These are phyloP conservation scores for Nematodospora valgi DNA, from an alignment of 805 yeast genomes.

Conservation along the genomic window DNA sequence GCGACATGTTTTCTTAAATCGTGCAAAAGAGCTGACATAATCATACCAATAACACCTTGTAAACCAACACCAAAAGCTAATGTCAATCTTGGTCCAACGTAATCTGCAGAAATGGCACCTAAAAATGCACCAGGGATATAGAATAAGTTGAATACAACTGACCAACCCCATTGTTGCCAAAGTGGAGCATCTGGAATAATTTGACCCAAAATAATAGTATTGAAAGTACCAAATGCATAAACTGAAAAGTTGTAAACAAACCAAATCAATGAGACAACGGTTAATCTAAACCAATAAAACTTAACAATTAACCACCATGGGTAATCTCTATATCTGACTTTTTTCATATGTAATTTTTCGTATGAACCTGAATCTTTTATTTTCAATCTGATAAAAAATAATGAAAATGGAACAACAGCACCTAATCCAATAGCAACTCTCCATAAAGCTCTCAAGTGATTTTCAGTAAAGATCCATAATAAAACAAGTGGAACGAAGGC, in stretches of 20 bases:
- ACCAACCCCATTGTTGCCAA: conserved; percentile 86
- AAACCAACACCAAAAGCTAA: conserved; percentile 61
- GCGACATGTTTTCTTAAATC: conserved; percentile 59
- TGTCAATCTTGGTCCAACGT: conserved; percentile 86
- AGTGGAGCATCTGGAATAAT: conserved; percentile 60
- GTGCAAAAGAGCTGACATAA: conserved; percentile 72
- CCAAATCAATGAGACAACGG: conserved; percentile 77
- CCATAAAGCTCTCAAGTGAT: conserved; percentile 83
- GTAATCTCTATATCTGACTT: conserved; percentile 34
- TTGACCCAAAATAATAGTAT: conserved; percentile 61
- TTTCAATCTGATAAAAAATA: conserved; percentile 73
- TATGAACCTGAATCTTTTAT: conserved; percentile 74
- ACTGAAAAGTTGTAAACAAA: conserved; percentile 85
- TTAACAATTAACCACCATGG: conserved; percentile 72
- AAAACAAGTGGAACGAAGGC: conserved; percentile 84
- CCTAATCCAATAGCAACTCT: conserved; percentile 88
- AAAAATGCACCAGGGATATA: conserved; percentile 86
- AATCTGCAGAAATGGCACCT: conserved; percentile 83
- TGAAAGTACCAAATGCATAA: conserved; percentile 84
- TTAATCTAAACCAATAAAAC: conserved; percentile 80
- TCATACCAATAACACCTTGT: conserved; percentile 78
- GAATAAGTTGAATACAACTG: conserved; percentile 80
- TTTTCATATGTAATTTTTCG: conserved; percentile 65
- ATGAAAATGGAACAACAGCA: conserved; percentile 77
- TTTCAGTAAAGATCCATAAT: conserved; percentile 73